Evolutionary conservation across 75 land plant genomes (phyloP).

Genomic region (Selaginella moellendorffii): DNA sequence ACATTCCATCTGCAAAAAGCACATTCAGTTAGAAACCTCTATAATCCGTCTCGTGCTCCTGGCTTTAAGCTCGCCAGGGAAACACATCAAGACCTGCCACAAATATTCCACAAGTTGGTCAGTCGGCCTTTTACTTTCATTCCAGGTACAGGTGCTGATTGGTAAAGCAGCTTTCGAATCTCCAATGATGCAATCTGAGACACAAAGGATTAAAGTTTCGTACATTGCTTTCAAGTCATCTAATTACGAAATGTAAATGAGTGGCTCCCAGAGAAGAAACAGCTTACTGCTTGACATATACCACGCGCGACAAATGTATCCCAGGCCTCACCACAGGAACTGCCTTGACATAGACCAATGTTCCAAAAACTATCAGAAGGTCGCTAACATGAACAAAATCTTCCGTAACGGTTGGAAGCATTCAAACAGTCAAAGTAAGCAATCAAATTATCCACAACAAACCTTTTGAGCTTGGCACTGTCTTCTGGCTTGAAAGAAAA

Average conservation of each 20-base stretch:
- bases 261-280: too few species aligned
- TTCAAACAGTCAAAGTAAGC: too few species aligned
- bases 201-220: too few species aligned
- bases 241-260: constrained; percentile 31
- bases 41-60: constrained; percentile 19
- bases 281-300: constrained; percentile 68
- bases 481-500: constrained; percentile 17
- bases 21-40: too few species aligned
- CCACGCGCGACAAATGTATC: constrained; percentile 62
- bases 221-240: constrained; percentile 83
- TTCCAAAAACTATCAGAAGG: constrained; percentile 13
- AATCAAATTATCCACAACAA: background rate
- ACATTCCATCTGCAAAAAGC: too few species aligned
- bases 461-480: background rate
- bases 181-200: constrained; percentile 54
- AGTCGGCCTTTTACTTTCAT: constrained; percentile 82
- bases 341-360: constrained; percentile 70
- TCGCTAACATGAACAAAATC: constrained; percentile 73
- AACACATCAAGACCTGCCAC: constrained; percentile 51
- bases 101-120: too few species aligned
- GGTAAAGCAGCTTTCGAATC: constrained; percentile 30
- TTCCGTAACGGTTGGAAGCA: constrained; percentile 28
- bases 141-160: constrained; percentile 32
- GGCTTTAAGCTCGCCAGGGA: constrained; percentile 48
- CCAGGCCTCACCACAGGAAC: constrained; percentile 58